phyloP scores from a whole-genome alignment of 768 basidiomycete species.

The Mycena polygramma region DNA sequence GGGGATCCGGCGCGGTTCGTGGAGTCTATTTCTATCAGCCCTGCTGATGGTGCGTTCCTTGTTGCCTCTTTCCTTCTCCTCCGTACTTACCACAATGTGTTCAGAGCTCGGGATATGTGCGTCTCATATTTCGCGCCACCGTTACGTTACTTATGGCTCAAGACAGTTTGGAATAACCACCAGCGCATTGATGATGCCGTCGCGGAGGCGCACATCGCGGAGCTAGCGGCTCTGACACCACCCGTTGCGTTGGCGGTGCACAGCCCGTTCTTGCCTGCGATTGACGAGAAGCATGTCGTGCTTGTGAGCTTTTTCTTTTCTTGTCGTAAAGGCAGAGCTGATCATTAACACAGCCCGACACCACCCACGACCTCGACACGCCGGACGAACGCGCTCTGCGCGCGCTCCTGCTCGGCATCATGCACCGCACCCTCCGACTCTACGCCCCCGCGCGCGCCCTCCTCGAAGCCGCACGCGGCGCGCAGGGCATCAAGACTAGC shows the following conservation, averaged over 20 bases:
- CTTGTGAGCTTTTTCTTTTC: not conserved
- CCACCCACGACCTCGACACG: conserved; percentile 66
- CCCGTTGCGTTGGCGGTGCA: conserved; percentile 49
- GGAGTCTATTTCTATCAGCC: conserved; percentile 71
- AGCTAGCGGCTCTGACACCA: conserved; percentile 65
- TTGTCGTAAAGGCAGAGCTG: not conserved
- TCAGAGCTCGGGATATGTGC: conserved; percentile 81
- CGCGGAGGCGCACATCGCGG: conserved; percentile 71
- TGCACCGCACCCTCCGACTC: conserved; percentile 68
- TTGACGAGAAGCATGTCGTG: conserved; percentile 19
- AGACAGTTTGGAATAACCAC: conserved; percentile 84
- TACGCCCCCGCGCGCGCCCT: conserved; percentile 60
- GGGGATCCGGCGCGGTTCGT: conserved; percentile 66
- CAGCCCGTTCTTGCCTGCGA: conserved; percentile 35
- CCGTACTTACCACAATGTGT: no score
- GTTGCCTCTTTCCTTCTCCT: not conserved
- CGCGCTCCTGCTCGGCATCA: conserved; percentile 75
- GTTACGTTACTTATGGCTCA: no score
- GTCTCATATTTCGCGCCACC: not conserved
- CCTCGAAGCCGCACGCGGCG: conserved; percentile 63
- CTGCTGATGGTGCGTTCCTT: conserved; percentile 72
- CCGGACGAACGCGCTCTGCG: conserved; percentile 80
- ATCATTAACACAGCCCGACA: conserved; percentile 14
- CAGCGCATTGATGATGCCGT: conserved; percentile 66
- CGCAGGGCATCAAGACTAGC: conserved; percentile 61